Conservation (phyloP, 2,329 filamentous ascomycete species). For the Sporothrix variecibatus region DNA sequence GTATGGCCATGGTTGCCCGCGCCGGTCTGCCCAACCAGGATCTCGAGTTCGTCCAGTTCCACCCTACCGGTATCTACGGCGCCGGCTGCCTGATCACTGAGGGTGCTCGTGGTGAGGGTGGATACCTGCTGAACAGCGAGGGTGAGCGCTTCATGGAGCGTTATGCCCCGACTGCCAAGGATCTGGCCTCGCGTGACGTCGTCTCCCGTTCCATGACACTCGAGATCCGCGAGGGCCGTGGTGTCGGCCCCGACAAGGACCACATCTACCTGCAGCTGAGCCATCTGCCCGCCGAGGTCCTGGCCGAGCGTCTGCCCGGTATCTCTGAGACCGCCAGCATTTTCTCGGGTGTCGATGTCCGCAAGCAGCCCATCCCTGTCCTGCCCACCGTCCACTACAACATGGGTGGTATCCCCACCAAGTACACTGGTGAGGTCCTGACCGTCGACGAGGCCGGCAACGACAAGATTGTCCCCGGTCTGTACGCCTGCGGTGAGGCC, state of each 20-base stretch:
- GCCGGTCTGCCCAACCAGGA: constrained; percentile 98
- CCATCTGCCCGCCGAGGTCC: constrained; percentile 87
- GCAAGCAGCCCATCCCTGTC: constrained; percentile 95
- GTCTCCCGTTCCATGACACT: constrained; percentile 97
- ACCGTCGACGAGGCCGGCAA: constrained; percentile 83
- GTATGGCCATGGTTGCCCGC: constrained; percentile 98
- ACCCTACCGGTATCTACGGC: constrained; percentile 98
- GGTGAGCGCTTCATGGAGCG: constrained; percentile 99
- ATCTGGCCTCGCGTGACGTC: constrained; percentile 93
- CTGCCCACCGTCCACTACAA: constrained; percentile 98
- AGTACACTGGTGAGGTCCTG: constrained; percentile 94
- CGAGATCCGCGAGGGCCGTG: constrained; percentile 95
- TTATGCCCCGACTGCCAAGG: constrained; percentile 96
- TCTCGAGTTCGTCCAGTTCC: constrained; percentile 99
- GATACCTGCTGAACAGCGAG: constrained; percentile 95
- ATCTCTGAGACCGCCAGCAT: constrained; percentile 98
- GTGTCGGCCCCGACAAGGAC: constrained; percentile 95
- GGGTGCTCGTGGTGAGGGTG: constrained; percentile 95
- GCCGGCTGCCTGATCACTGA: constrained; percentile 98
- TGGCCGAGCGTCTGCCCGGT: constrained; percentile 94
- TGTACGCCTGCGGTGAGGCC: constrained; percentile 96
- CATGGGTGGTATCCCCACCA: constrained; percentile 98
- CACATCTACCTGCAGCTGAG: constrained; percentile 98
- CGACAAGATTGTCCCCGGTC: constrained; percentile 89
- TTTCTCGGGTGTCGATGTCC: constrained; percentile 95